Evolutionary conservation across 2,329 filamentous ascomycete genomes (phyloP).

Genomic region (Tolypocladium inflatum): DNA sequence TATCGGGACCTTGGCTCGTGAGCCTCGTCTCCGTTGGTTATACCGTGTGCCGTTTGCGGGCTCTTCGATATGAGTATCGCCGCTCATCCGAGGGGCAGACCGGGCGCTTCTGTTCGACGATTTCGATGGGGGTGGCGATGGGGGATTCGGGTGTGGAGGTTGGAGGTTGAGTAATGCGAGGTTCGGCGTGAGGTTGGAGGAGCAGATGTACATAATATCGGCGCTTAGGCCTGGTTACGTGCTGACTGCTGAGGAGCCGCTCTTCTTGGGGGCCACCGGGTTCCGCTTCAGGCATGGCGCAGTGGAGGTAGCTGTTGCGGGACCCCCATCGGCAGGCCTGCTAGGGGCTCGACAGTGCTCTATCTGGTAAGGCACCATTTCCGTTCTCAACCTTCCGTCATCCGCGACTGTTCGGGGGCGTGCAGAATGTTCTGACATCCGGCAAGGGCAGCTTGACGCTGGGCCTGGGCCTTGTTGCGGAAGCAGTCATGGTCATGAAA

Average conservation of each 20-base stretch:
- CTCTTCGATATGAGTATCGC: background rate
- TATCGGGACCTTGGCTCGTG: background rate
- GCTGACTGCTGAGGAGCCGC: background rate
- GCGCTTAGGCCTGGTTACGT: background rate
- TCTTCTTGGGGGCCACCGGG: background rate
- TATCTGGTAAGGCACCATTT: background rate
- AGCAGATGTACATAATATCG: background rate
- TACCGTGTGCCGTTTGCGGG: background rate
- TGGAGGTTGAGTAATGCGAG: background rate
- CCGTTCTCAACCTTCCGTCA: background rate
- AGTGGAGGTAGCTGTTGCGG: background rate
- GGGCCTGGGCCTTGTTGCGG: background rate
- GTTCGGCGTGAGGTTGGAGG: background rate
- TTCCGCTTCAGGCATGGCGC: conserved; percentile 1
- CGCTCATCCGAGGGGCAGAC: background rate
- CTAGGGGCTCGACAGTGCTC: background rate
- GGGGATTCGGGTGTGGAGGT: background rate
- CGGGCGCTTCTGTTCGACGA: background rate
- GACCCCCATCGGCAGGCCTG: background rate
- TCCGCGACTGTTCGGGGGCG: background rate
- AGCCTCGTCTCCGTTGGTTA: background rate
- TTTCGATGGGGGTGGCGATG: background rate
- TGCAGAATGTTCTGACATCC: background rate
- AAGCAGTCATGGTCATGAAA: background rate
- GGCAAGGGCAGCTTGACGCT: background rate